A percentile compares a stretch with the other conserved stretches of the same genome.
phyloP scores from a whole-genome alignment of 2,329 filamentous ascomycete genomes.

The Cyphellophora attinorum region DNA sequence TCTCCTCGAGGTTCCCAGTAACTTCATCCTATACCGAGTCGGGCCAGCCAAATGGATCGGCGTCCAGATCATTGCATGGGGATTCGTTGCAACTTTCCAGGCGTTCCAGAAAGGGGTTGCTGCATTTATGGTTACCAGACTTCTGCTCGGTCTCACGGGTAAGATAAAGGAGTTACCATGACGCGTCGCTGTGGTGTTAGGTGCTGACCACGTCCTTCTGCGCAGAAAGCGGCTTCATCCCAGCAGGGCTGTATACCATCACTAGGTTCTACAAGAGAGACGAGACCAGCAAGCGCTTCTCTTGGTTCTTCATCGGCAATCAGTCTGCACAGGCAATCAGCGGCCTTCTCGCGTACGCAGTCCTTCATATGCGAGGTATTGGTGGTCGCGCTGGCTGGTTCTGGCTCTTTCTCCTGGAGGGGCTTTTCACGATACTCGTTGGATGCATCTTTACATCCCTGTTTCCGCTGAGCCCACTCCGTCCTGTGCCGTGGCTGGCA shows the following conservation, averaged over 20 bases:
- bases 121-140: slow-evolving; percentile 39
- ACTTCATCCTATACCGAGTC: slow-evolving; percentile 43
- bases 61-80: slow-evolving; percentile 43
- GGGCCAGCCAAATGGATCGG: slow-evolving; percentile 46
- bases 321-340: slow-evolving; percentile 53
- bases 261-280: slow-evolving; percentile 58
- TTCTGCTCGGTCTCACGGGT: slow-evolving; percentile 45
- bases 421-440: slow-evolving; percentile 24
- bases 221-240: slow-evolving; percentile 42
- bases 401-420: slow-evolving; percentile 52
- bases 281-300: slow-evolving; percentile 47
- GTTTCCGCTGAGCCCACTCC: no score
- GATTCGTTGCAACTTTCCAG: slow-evolving; percentile 46
- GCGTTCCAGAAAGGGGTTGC: slow-evolving; percentile 40
- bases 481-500: no score
- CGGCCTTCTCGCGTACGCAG: slow-evolving; percentile 47
- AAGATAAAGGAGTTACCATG: no score
- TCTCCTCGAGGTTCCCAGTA: slow-evolving; percentile 40
- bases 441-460: no score
- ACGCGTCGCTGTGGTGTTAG: no score
- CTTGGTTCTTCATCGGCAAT: slow-evolving; percentile 49
- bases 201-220: no score
- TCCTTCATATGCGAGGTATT: slow-evolving; percentile 48
- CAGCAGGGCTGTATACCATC: slow-evolving; percentile 42
- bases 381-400: slow-evolving; percentile 48